A percentile compares a stretch with the other conserved stretches of the same genome.
These are phyloP conservation scores for Paracamarosporium sp. DNA, from an alignment of 2,329 filamentous ascomycete species.

Conservation along the genomic window DNA sequence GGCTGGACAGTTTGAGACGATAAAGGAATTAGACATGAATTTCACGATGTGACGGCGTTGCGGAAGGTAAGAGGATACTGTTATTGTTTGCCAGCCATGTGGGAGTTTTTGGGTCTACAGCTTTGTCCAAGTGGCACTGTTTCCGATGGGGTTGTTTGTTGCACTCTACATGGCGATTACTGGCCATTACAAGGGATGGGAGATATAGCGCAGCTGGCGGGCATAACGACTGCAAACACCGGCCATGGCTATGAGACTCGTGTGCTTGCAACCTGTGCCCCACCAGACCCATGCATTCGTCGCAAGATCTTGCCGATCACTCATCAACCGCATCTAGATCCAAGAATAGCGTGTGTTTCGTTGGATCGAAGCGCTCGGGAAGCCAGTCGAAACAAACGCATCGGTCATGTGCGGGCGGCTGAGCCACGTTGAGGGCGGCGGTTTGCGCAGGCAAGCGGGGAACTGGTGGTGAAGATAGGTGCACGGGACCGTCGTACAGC, in stretches of 20 bases:
- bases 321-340: not conserved
- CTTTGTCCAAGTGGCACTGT: not conserved
- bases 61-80: constrained; percentile 5
- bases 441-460: constrained; percentile 3
- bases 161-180: not conserved
- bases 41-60: constrained; percentile 14
- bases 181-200: not conserved
- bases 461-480: not conserved
- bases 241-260: not conserved
- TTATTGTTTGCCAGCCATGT: not conserved
- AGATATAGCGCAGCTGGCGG: not conserved
- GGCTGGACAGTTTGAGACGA: constrained; percentile 82
- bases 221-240: not conserved
- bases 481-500: not conserved
- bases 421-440: constrained; percentile 4
- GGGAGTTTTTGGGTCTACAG: not conserved
- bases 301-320: constrained; percentile 4
- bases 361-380: not conserved
- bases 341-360: not conserved
- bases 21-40: constrained; percentile 32
- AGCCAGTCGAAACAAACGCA: not conserved
- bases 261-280: constrained; percentile 1
- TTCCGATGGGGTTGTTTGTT: not conserved
- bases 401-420: not conserved
- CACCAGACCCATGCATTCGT: constrained; percentile 1